Evolutionary conservation across 805 yeast genomes (phyloP), one percentile per base, ranked within the genome.

Genomic region (Kuraishia ogatae): DNA sequence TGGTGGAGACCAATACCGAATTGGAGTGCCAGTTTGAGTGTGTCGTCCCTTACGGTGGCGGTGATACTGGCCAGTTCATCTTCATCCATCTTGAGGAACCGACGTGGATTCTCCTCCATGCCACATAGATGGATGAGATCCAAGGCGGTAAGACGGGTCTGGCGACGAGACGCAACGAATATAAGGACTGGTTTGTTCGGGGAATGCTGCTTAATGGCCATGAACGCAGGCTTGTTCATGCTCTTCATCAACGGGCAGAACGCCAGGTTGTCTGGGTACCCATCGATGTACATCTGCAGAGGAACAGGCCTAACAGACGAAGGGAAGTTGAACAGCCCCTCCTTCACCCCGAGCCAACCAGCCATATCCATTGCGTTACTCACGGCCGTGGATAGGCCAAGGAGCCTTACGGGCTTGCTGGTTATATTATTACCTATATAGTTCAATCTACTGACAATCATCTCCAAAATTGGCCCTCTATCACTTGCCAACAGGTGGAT

Each of bases 191-290:
- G 96, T 65, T 91, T 84, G 20, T 73, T 73, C 1, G 97, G 96
- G 0, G 97, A 87, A 66, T 92, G 97, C 59, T 89, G 90, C 64
- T 90, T 89, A 59, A 91, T 91, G 0, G 97, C 96, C 85, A 86
- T 81, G 64, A 87, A 91, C 0, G 96, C 93, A 1, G 97, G 97
- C 63, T 79, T 90, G 75, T 84, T 90, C 94, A 82, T 89, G 22
- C 83, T 87, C 73, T 83, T 89, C 97, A 88, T 88, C 63, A 89
- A 73, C 1, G 93, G 90, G 62, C 91, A 84, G 64, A 88, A 87
- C 1, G 90, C 91, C 58, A 85, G 75, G 59, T 86, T 85, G 59
- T 87, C 94, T 1, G 91, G 92, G 62, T 85, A 88, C 0, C 96
- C 96, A 64, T 88, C 96, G 59, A 88, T 88, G 62, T 85, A 88